Conservation (phyloP, 371 early-diverging fungal species). For the Blakeslea trispora region DNA sequence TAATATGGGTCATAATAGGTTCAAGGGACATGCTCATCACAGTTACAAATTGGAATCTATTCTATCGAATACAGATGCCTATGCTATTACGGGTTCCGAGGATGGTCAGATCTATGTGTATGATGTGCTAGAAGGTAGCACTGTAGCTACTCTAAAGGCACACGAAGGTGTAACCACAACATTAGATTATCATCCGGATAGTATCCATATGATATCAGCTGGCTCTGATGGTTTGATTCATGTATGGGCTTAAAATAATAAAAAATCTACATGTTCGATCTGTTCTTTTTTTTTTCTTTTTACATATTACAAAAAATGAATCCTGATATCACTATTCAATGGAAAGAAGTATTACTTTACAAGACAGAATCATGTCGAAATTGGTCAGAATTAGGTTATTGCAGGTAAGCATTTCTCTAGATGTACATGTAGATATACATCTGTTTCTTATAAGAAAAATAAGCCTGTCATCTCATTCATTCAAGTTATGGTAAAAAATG, state of each 20-base stretch:
- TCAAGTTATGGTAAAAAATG: conserved; percentile 91
- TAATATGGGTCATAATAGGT: conserved; percentile 53
- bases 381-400: conserved; percentile 83
- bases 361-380: conserved; percentile 97
- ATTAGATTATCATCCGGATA: conserved; percentile 50
- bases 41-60: conserved; percentile 73
- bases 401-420: conserved; percentile 59
- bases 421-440: not conserved
- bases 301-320: conserved; percentile 1
- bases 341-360: conserved; percentile 64
- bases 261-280: conserved; percentile 8
- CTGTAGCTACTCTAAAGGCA: conserved; percentile 19
- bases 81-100: conserved; percentile 89
- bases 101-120: conserved; percentile 86
- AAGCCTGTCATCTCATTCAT: too few species aligned
- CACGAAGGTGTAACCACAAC: conserved; percentile 43
- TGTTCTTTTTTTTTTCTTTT: not conserved
- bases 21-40: conserved; percentile 79
- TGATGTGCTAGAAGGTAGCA: conserved; percentile 74
- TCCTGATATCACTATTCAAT: not conserved
- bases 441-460: too few species aligned
- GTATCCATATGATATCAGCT: conserved; percentile 50
- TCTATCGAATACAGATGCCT: conserved; percentile 70
- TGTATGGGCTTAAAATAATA: conserved; percentile 39
- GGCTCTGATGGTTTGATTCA: conserved; percentile 60